phyloP scores from a whole-genome alignment of 257 asterid species.

The Lantana camara region DNA sequence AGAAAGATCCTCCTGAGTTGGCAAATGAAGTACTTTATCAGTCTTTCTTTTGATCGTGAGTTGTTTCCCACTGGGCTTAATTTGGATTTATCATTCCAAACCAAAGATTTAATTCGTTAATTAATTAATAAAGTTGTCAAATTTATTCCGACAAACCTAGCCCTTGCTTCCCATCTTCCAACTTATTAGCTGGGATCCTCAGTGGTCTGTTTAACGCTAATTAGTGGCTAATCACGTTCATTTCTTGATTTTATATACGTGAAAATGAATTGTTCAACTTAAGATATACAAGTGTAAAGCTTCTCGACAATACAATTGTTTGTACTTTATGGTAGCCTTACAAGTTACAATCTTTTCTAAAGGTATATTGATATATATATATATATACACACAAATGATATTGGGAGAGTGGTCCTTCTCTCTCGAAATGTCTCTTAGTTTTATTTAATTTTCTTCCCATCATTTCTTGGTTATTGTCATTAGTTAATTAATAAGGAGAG shows the following conservation, averaged over 20 bases:
- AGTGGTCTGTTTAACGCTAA: not conserved
- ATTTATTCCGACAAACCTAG: constrained; percentile 43
- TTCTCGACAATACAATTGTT: constrained; percentile 17
- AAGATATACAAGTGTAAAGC: constrained; percentile 14
- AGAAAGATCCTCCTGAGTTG: constrained; percentile 24
- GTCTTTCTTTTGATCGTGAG: constrained; percentile 30
- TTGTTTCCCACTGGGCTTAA: constrained; percentile 20
- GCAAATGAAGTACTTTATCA: constrained; percentile 13
- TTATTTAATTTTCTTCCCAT: too few species aligned
- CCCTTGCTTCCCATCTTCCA: constrained; percentile 48
- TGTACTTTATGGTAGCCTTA: constrained; percentile 22
- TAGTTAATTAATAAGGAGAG: too few species aligned
- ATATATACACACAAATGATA: not conserved
- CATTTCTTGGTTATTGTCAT: too few species aligned
- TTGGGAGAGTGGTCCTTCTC: constrained; percentile 22
- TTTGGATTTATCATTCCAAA: constrained; percentile 21
- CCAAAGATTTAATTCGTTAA: not conserved
- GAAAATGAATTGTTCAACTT: not conserved
- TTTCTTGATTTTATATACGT: constrained; percentile 23
- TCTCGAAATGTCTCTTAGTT: too few species aligned
- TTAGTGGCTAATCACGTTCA: constrained; percentile 37
- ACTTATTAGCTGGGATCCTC: constrained; percentile 40
- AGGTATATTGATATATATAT: too few species aligned
- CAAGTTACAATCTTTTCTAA: not conserved
- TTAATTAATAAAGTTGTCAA: constrained; percentile 38